A percentile compares a stretch with the other conserved stretches of the same genome.
phyloP scores from a whole-genome alignment of 192 early-diverging fungal genomes.

The Powellomyces hirtus region DNA sequence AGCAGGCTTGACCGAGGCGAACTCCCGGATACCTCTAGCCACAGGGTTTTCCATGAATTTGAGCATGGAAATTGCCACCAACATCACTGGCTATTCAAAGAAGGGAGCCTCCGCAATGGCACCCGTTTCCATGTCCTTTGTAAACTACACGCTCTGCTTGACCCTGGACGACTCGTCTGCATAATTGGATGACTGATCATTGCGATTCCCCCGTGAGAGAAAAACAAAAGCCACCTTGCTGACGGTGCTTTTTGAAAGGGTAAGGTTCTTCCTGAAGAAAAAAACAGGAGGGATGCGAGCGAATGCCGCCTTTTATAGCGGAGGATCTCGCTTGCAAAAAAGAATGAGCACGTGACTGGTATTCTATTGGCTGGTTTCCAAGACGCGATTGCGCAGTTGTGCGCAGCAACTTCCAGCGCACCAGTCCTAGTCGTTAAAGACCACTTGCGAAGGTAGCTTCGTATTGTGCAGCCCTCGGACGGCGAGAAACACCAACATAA shows the following conservation, averaged over 20 bases:
- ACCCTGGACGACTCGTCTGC: constrained; percentile 7
- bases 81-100: constrained; percentile 9
- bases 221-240: constrained; percentile 8
- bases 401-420: too few relatives aligned
- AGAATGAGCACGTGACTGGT: too few relatives aligned
- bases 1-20: too few relatives aligned
- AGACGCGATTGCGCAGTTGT: too few relatives aligned
- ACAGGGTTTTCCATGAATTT: too few relatives aligned
- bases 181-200: neutral
- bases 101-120: constrained; percentile 11
- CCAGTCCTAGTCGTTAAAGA: too few relatives aligned
- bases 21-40: too few relatives aligned
- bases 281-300: neutral
- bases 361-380: too few relatives aligned
- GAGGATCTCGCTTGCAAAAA: neutral
- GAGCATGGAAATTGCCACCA: constrained; percentile 8
- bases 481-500: too few relatives aligned
- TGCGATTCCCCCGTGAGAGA: neutral
- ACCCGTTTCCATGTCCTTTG: constrained; percentile 6
- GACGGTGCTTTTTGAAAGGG: constrained; percentile 10
- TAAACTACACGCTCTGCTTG: neutral
- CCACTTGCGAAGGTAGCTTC: too few relatives aligned
- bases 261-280: neutral
- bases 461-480: too few relatives aligned
- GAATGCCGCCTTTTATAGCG: neutral